Percentiles rank a stretch among this genome's conserved stretches.
These are phyloP conservation scores for Leccinum rimulosum DNA, from an alignment of 768 basidiomycete species.

Conservation along the genomic window DNA sequence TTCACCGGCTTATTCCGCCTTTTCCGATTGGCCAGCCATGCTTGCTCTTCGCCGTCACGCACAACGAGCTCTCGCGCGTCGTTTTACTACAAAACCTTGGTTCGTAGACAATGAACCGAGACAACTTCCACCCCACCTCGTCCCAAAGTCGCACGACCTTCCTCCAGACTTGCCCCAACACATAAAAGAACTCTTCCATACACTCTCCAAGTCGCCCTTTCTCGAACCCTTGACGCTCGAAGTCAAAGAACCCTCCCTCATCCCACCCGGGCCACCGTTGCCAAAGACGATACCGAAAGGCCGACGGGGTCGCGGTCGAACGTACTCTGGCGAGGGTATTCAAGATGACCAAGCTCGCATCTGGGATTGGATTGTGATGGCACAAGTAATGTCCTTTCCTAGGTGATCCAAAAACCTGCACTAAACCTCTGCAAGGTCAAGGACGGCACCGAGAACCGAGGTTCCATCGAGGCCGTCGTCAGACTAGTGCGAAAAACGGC, in stretches of 20 bases:
- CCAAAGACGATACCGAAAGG: constrained; percentile 60
- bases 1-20: neutral
- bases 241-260: constrained; percentile 50
- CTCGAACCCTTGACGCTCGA: constrained; percentile 59
- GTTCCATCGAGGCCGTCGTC: constrained; percentile 73
- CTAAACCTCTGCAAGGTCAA: constrained; percentile 54
- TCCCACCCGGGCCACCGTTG: constrained; percentile 57
- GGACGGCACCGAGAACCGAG: constrained; percentile 78
- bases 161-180: constrained; percentile 53
- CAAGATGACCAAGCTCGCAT: constrained; percentile 51
- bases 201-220: constrained; percentile 61
- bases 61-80: neutral
- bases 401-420: neutral
- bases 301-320: constrained; percentile 60
- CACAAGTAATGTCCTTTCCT: constrained; percentile 48
- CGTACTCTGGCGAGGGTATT: constrained; percentile 61
- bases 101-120: constrained; percentile 54
- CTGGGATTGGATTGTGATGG: constrained; percentile 78
- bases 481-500: constrained; percentile 70
- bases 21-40: constrained; percentile 15
- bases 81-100: constrained; percentile 45
- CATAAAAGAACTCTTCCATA: constrained; percentile 53
- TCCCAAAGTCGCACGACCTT: constrained; percentile 25
- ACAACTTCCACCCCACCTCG: constrained; percentile 27
- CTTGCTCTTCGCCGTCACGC: constrained; percentile 18